A percentile compares a stretch with the other conserved stretches of the same genome.
Conservation (phyloP, 2,329 filamentous ascomycete species). For the Fusarium coffeatum region DNA sequence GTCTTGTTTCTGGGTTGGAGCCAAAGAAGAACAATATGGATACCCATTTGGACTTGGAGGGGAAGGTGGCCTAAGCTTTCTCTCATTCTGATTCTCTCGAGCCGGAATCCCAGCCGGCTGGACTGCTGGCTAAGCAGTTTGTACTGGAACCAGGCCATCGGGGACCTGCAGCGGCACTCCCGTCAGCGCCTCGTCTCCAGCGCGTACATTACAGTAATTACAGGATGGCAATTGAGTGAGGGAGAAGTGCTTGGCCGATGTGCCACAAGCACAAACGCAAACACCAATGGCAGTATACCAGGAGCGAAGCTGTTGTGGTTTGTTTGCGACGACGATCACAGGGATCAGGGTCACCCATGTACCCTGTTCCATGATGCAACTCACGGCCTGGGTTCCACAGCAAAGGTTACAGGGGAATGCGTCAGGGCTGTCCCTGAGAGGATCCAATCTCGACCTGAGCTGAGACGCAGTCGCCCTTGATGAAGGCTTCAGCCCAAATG, state of each 20-base stretch:
- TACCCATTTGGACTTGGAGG: background rate
- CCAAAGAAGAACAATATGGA: constrained; percentile 28
- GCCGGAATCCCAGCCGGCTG: constrained; percentile 19
- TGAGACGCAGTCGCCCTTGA: constrained; percentile 24
- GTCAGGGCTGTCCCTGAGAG: constrained; percentile 24
- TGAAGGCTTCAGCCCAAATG: constrained; percentile 14
- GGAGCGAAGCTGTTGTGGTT: constrained; percentile 23
- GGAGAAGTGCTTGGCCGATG: constrained; percentile 6
- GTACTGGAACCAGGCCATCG: constrained; percentile 23
- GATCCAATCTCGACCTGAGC: constrained; percentile 23
- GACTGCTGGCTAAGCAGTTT: constrained; percentile 7
- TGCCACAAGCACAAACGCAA: constrained; percentile 21
- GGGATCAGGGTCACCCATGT: constrained; percentile 20
- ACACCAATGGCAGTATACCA: constrained; percentile 27
- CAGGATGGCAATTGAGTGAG: constrained; percentile 13
- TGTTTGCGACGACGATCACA: constrained; percentile 31
- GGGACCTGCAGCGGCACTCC: constrained; percentile 31
- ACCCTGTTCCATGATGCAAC: constrained; percentile 34
- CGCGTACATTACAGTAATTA: constrained; percentile 11
- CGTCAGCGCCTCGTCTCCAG: constrained; percentile 20
- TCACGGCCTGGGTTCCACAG: constrained; percentile 31
- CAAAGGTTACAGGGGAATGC: constrained; percentile 19
- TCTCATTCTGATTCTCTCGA: background rate
- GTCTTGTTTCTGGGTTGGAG: background rate
- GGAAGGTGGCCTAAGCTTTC: constrained; percentile 20